A percentile compares a stretch with the other conserved stretches of the same genome.
Evolutionary conservation across 768 basidiomycete genomes (phyloP).

Genomic region (Mycena rebaudengoi): DNA sequence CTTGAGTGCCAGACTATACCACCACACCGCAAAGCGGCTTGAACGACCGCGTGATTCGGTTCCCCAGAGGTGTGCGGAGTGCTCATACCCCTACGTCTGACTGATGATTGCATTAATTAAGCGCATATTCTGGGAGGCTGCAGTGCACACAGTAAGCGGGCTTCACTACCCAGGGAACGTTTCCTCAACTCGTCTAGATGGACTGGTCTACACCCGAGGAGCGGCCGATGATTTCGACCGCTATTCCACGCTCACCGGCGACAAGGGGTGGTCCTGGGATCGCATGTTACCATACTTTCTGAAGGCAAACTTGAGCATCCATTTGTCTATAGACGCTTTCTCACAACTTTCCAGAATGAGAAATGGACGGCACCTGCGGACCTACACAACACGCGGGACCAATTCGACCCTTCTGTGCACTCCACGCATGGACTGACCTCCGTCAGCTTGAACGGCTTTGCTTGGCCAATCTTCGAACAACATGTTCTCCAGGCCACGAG

Average conservation of each 20-base stretch:
- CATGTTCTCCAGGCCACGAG: slow-evolving; percentile 38
- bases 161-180: neutral
- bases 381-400: slow-evolving; percentile 44
- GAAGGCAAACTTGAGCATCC: slow-evolving; percentile 37
- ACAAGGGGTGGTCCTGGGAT: slow-evolving; percentile 48
- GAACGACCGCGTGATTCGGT: slow-evolving; percentile 13
- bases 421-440: slow-evolving; percentile 38
- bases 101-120: no score
- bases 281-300: slow-evolving; percentile 37
- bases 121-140: slow-evolving; percentile 38
- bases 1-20: slow-evolving; percentile 24
- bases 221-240: slow-evolving; percentile 40
- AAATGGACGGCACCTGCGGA: slow-evolving; percentile 44
- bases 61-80: neutral
- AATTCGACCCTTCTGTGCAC: slow-evolving; percentile 48
- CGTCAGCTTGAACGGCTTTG: slow-evolving; percentile 36
- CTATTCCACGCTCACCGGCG: slow-evolving; percentile 38
- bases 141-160: slow-evolving; percentile 34
- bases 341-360: slow-evolving; percentile 51
- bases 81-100: no score
- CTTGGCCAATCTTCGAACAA: slow-evolving; percentile 34
- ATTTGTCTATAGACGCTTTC: no score
- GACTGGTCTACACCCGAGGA: slow-evolving; percentile 42
- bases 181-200: slow-evolving; percentile 26
- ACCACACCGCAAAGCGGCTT: slow-evolving; percentile 29